Evolutionary conservation across 1,139 yeast genomes (phyloP), one percentile per base, ranked within the genome.

Genomic region (Pichia sp.): DNA sequence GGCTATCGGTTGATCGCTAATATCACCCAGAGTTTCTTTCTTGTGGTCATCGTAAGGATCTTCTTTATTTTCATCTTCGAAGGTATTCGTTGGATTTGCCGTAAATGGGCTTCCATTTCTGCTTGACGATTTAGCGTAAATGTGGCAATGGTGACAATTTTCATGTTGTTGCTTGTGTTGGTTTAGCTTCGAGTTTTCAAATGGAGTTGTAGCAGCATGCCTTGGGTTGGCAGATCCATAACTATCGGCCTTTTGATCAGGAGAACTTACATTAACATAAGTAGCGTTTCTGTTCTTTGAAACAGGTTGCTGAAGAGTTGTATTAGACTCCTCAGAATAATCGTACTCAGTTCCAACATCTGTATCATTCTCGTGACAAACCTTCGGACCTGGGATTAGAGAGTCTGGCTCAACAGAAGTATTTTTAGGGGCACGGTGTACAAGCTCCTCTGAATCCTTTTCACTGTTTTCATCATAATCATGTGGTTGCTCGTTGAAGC

Each of bases 1-100:
- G 2, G 53, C 38, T 23, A 56, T 56, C 26, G 58, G 56, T 63
- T 63, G 53, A 38, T 53, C 58, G 2, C 47, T 29, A 4, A 53
- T 46, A 26, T 15, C 32, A 11, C 50, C 45, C 15, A 34, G 23
- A 8, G 19, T 30, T 5, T 38, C 51, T 10, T 40, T 46, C 34
- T 31, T 48, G 34, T n/a, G 10, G 40, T n/a, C n/a, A 7, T n/a
- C 2, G 41, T 38, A 29, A 11, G 38, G 30, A 31, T 38, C 36
- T 1, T 15, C 45, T 31, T 34, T 26, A 10, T 13, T 47, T 10
- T 13, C 45, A 5, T 42, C 45, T 3, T n/a, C 3, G 11, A 15
- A 8, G 7, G 2, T 13, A 42, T 42, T 11, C 45, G 23, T 8
- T 13, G 7, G 26, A 42, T 42, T 42, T 23, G 8, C 45, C 8